A percentile compares a stretch with the other conserved stretches of the same genome.
phyloP scores from a whole-genome alignment of 371 early-diverging fungal genomes.

The Parasitella parasitica region DNA sequence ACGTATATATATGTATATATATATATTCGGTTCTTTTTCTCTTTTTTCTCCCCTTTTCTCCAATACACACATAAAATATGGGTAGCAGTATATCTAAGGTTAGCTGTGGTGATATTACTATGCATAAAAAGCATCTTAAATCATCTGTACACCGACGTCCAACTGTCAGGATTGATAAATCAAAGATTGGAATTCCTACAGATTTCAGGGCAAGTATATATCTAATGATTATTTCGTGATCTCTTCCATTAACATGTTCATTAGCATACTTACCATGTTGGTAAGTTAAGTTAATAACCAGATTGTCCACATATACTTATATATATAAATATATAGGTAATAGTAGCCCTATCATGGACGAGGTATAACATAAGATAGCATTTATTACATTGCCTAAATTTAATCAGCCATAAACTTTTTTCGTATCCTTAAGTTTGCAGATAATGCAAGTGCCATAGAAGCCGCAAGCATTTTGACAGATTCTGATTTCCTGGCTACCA shows the following conservation, averaged over 20 bases:
- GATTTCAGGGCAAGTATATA: slow-evolving; percentile 33
- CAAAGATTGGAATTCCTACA: slow-evolving; percentile 30
- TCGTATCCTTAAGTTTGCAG: neutral
- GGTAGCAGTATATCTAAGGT: slow-evolving; percentile 35
- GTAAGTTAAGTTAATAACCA: slow-evolving; percentile 14
- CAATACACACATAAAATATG: slow-evolving; percentile 7
- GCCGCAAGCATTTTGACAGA: slow-evolving; percentile 1
- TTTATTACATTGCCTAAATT: no score
- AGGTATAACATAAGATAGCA: neutral
- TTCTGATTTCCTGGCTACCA: slow-evolving; percentile 13
- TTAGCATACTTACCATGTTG: slow-evolving; percentile 40
- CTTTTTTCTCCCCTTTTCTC: neutral
- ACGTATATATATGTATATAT: neutral
- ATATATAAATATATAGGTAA: neutral
- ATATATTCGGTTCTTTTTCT: neutral
- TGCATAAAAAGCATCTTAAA: slow-evolving; percentile 13
- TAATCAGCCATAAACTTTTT: neutral
- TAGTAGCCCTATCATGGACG: slow-evolving; percentile 10
- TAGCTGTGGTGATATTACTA: slow-evolving; percentile 18
- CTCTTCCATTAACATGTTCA: neutral
- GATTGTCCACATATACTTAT: no score
- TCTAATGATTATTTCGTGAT: neutral
- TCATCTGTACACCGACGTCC: slow-evolving; percentile 14
- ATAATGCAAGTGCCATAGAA: neutral
- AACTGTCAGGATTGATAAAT: slow-evolving; percentile 22